Base-by-base conservation (phyloP, 805 yeast genomes). In the Myxozyma neglecta region DNA sequence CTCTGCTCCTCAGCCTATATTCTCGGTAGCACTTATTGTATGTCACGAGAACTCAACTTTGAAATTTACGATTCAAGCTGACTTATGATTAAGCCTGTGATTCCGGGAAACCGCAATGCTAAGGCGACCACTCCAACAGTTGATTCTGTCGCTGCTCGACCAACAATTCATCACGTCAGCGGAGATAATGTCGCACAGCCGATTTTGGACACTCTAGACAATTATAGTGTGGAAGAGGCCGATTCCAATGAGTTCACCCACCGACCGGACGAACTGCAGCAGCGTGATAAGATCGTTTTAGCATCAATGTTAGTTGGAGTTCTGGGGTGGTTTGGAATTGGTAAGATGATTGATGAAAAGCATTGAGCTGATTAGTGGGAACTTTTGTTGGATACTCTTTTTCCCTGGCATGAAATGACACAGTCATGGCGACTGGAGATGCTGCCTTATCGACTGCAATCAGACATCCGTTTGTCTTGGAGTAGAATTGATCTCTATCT, bases 311-410 rank as follows among this genome's bases (percentile, higher is more conserved):
- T 70, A 1, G 76, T 70, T 3, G 72, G 66, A 10, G 70, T 76
- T 9, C 71, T 72, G 0, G 74, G 71, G 8, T 75, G 79, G 78
- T 75, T 77, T 76, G 63, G 67, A 9, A 53, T 73, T 18, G 71
- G 74, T 74, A 37, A 34, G 29, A 18, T 57, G 29, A 50, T 40
- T 10, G 24, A 60, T 46, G 24, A 53, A 47, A 34, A 51, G 46
- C 55, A 51, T 16, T 51, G 37, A 51, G 24, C 35, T 18, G 35
- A 4, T 11, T 32, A 9, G 35, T 3, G 50, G 35, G 11, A 45
- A 36, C 14, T 29, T 3, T 45, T 20, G 8, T 43, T 43, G 49
- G 18, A 13, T 13, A 9, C 10, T 9, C 3, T 39, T 39, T 9
- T 16, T 42, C 5, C 29, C 29, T 3, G 29, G 5, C 29, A 24